Conservation (phyloP, 225 moss, liverwort and hornwort species). For the Pseudisothecium myosuroides region DNA sequence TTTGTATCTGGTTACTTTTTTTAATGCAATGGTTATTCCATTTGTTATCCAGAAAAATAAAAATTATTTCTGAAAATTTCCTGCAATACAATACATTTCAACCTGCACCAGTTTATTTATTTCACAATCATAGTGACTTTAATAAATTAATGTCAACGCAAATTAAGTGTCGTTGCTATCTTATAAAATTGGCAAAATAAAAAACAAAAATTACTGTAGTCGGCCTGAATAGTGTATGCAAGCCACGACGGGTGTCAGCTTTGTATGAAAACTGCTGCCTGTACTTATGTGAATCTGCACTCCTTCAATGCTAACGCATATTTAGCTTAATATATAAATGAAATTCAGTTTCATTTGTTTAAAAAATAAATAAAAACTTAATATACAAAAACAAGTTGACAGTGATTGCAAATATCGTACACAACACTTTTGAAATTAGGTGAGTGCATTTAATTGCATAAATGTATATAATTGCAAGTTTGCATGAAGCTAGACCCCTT, state of each 20-base stretch:
- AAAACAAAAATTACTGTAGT: not conserved
- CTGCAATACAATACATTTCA: not conserved
- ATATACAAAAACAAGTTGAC: not conserved
- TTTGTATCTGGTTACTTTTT: too few species aligned
- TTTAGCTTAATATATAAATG: not conserved
- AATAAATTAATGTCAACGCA: not conserved
- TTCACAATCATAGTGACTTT: not conserved
- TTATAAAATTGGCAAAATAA: not conserved
- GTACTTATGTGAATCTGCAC: not conserved
- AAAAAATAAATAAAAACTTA: too few species aligned
- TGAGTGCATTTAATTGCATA: not conserved
- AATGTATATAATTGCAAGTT: too few species aligned
- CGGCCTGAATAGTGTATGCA: not conserved
- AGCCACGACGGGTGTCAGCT: not conserved
- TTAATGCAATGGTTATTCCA: too few species aligned
- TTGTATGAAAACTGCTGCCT: not conserved
- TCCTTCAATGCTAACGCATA: not conserved
- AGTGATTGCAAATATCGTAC: not conserved
- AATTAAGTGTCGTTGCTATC: not conserved
- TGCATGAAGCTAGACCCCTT: too few species aligned
- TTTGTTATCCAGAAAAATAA: too few species aligned
- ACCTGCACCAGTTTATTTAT: not conserved
- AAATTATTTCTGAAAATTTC: not conserved
- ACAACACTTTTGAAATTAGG: not conserved
- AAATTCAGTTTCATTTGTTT: too few species aligned